These are phyloP conservation scores for Boletellus emodensis DNA, from an alignment of 768 basidiomycete genomes.

Conservation along the genomic window DNA sequence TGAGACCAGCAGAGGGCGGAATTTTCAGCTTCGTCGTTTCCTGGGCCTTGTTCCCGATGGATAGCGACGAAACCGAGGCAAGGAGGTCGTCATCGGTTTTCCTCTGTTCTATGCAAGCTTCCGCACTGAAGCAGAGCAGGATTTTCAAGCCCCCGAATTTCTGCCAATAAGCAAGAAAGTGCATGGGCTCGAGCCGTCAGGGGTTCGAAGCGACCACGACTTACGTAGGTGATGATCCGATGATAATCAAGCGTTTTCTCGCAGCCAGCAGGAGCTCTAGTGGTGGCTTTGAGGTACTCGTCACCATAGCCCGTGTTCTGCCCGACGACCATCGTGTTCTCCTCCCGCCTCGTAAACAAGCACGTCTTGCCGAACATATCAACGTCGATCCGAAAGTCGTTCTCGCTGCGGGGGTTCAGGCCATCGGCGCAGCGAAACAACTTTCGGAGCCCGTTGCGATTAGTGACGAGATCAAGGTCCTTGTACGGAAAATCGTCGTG, in stretches of 20 bases:
- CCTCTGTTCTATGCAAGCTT: constrained; percentile 32
- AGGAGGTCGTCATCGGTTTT: constrained; percentile 23
- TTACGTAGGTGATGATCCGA: constrained; percentile 59
- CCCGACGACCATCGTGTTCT: constrained; percentile 11
- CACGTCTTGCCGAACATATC: constrained; percentile 63
- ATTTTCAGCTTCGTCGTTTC: background rate
- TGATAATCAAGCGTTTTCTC: constrained; percentile 54
- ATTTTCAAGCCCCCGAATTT: constrained; percentile 55
- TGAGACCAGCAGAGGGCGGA: constrained; percentile 3
- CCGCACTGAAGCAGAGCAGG: constrained; percentile 58
- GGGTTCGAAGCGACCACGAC: constrained; percentile 16
- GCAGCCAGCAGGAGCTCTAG: constrained; percentile 45
- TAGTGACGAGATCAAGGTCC: constrained; percentile 49
- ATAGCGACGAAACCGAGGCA: constrained; percentile 25
- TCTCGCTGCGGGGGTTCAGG: constrained; percentile 15
- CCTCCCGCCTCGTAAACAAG: constrained; percentile 58
- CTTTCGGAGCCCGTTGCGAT: constrained; percentile 64
- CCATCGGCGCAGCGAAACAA: constrained; percentile 49
- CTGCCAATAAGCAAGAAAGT: constrained; percentile 34
- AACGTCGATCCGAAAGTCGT: constrained; percentile 63
- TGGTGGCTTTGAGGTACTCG: constrained; percentile 58
- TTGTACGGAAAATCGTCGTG: constrained; percentile 23
- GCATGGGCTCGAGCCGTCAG: background rate
- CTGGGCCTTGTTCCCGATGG: constrained; percentile 7
- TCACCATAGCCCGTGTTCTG: constrained; percentile 48